Base-by-base conservation (phyloP, 176 grass and related monocot genomes). In the Alopecurus myosuroides region DNA sequence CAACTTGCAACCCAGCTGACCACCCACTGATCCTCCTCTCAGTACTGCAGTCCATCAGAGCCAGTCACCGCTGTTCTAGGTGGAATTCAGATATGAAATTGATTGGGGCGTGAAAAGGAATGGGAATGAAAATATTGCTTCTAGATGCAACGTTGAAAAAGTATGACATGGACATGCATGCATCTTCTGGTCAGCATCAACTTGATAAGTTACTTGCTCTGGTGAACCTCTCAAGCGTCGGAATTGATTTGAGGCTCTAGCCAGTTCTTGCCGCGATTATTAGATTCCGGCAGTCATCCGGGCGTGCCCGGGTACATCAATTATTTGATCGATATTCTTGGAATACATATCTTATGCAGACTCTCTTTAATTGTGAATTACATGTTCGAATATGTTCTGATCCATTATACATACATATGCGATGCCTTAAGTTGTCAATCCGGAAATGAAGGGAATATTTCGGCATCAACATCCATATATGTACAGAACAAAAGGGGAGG, bases 1-100 rank as follows among this genome's bases (percentile, higher is more conserved):
- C 8, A 25, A 9, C 44, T 19, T 81, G 69, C 77, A 86, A 90
- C 26, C 26, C 71, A 33, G 70, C 29, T 52, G 39, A 81, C 75
- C 88, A 86, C 60, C 70, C 83, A 82, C 55, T 44, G 17, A 5
- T 1, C 49, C 23, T 41, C 29, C 77, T 58, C 75, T 30, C 57
- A 31, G 26, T 3, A 66, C 19, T 23, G 28, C 60, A 36, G 18
- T 65, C 46, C 56, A 42, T 78, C 52, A 36, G 37, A 45, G 4
- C 25, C 51, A 60, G 34, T n/a, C 41, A 46, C 10, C 19, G 11
- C 9, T 71, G 44, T 82, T 70, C 19, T 33, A 55, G 30, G 29
- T 82, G 37, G 70, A 73, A 73, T 73, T 48, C 2, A 44, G 41
- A 41, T 41, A 41, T 44, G 15, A 30, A n/a, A 30, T 48, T 46